Percentiles rank a stretch among this genome's conserved stretches.
These are phyloP conservation scores for Microdochium trichocladiopsis DNA, from an alignment of 2,329 filamentous ascomycete genomes.

Conservation along the genomic window DNA sequence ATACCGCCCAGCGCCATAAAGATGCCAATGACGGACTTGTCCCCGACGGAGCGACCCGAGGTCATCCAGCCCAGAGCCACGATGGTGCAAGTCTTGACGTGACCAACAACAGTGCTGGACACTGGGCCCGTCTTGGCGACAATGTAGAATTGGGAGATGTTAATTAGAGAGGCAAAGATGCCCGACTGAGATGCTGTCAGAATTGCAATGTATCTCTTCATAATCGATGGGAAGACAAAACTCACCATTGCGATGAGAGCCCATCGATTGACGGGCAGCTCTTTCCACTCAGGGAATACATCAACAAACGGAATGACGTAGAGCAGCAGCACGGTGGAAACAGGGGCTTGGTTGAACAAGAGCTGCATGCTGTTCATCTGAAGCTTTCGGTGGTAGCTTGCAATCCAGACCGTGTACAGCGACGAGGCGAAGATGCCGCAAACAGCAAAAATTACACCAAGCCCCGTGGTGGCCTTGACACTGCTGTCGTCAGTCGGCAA, in stretches of 20 bases:
- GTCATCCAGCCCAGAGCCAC: slow-evolving; percentile 56
- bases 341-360: slow-evolving; percentile 60
- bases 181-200: slow-evolving; percentile 41
- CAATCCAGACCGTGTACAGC: slow-evolving; percentile 64
- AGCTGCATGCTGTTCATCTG: slow-evolving; percentile 64
- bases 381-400: slow-evolving; percentile 57
- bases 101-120: slow-evolving; percentile 58
- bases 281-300: slow-evolving; percentile 48
- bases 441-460: slow-evolving; percentile 60
- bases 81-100: slow-evolving; percentile 59
- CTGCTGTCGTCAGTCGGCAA: slow-evolving; percentile 36
- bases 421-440: slow-evolving; percentile 57
- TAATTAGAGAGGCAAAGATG: slow-evolving; percentile 56
- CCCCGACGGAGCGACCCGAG: slow-evolving; percentile 46
- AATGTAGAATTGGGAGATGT: slow-evolving; percentile 58
- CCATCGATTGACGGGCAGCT: slow-evolving; percentile 45
- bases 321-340: slow-evolving; percentile 54
- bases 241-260: slow-evolving; percentile 51
- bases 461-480: slow-evolving; percentile 45
- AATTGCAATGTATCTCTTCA: neutral
- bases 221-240: slow-evolving; percentile 2
- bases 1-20: slow-evolving; percentile 50
- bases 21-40: slow-evolving; percentile 48
- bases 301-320: slow-evolving; percentile 62
- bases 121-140: slow-evolving; percentile 55